Evolutionary conservation across 1,284 basidiomycete species (phyloP), one percentile per base, ranked within the genome.

Genomic region (Schizophyllum amplum): DNA sequence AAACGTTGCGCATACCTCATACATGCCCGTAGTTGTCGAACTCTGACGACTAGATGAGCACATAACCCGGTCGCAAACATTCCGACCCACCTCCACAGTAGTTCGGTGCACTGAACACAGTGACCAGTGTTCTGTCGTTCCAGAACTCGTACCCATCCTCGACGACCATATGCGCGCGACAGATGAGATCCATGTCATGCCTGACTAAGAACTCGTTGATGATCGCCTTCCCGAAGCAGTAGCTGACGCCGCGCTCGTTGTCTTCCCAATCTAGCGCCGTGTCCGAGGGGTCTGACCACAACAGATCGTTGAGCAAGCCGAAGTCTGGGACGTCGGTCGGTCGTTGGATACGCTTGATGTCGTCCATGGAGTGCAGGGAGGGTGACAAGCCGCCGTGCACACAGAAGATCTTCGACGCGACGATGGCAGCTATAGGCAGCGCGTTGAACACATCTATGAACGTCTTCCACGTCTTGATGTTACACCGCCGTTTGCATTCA

Each of bases 381-480:
- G 97, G 97, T 17, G 94, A 98, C 48, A 99, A 84, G 13, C 97
- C 97, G 22, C 97, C 97, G 69, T 99, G 97, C 9, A 99, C 96
- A 69, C 96, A 99, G 74, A 99, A 99, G 68, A 99, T 99, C 79
- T 99, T 99, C 65, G 93, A 95, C 11, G 96, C 97, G 54, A 99
- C 96, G 64, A 99, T 92, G 42, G 97, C 95, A 47, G 97, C 95
- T 66, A 99, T 99, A 51, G 97, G 97, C 11, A 99, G 82, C 65
- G 94, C 94, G 75, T 99, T 99, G 83, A 99, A 99, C 49, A 98
- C 96, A 74, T 99, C 97, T 71, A 98, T 94, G 72, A 99, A 99
- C 13, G 94, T 95, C 77, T 98, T 99, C 97, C 97, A 99, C 47
- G 94, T 95, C 79, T 99, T 99, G 82, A 99, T 96, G 73, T 98